Evolutionary conservation across 2,329 filamentous ascomycete species (phyloP).

Genomic region (Chaetothyriales sp.): DNA sequence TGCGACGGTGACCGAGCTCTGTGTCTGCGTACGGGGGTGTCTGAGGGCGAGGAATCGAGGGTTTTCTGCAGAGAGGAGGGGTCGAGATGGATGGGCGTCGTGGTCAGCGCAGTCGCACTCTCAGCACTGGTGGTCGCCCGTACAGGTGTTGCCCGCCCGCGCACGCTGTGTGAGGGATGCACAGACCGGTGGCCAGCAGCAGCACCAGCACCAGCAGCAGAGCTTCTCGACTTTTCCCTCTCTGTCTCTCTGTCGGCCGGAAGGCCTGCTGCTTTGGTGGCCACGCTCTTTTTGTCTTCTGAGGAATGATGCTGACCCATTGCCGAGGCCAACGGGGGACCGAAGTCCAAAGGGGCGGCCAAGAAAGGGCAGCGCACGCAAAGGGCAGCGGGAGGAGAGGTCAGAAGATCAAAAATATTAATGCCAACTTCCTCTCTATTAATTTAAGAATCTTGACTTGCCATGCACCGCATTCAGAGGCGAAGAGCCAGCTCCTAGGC

Average conservation of each 20-base stretch:
- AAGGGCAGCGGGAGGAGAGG: not conserved
- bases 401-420: no score
- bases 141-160: not conserved
- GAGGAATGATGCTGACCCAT: constrained; percentile 18
- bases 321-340: not conserved
- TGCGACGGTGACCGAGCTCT: not conserved
- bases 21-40: not conserved
- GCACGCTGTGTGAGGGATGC: not conserved
- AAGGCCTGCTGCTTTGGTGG: constrained; percentile 8
- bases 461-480: no score
- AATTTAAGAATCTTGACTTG: no score
- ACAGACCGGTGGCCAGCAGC: constrained; percentile 17
- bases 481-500: no score
- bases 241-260: constrained; percentile 19
- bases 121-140: not conserved
- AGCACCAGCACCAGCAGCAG: constrained; percentile 26
- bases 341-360: no score
- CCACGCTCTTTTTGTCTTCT: constrained; percentile 9
- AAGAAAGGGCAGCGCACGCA: not conserved
- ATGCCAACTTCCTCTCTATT: no score
- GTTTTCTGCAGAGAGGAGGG: not conserved
- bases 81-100: not conserved
- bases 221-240: constrained; percentile 24
- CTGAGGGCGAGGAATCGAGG: not conserved
- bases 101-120: not conserved